Percentiles rank a stretch among this genome's conserved stretches.
Conservation (phyloP, 441 rosid species). For the Lepidium campestre region DNA sequence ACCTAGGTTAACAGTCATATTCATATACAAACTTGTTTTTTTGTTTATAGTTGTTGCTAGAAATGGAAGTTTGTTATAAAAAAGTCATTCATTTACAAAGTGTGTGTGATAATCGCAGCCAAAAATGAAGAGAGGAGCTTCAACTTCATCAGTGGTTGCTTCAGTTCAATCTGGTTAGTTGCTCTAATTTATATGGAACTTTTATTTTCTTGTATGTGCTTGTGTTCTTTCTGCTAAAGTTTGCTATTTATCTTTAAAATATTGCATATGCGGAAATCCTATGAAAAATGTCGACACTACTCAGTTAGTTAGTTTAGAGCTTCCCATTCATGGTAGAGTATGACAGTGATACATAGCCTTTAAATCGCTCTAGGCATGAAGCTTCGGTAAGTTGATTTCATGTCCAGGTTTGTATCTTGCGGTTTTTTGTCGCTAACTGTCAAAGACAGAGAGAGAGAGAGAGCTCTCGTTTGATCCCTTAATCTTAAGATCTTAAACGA, state of each 20-base stretch:
- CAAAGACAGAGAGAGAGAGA: not conserved
- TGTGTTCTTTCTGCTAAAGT: not conserved
- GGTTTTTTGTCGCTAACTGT: not conserved
- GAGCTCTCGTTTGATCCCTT: not conserved
- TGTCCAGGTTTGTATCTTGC: not conserved
- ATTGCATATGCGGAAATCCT: not conserved
- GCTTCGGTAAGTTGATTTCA: not conserved
- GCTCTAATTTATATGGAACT: conserved; percentile 6
- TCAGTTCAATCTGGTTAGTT: conserved; percentile 52
- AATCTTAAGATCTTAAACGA: conserved; percentile 3
- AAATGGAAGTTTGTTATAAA: not conserved
- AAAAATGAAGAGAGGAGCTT: conserved; percentile 70
- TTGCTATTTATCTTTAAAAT: not conserved
- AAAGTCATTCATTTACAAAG: not conserved
- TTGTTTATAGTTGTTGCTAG: not conserved
- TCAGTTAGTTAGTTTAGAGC: not conserved
- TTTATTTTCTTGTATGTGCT: not conserved
- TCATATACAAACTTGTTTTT: not conserved
- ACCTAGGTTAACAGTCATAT: conserved; percentile 1
- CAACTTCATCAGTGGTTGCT: conserved; percentile 33
- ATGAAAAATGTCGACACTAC: not conserved
- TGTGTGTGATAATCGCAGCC: conserved; percentile 40
- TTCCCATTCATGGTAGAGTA: not conserved
- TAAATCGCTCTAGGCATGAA: not conserved
- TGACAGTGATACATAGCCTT: not conserved